Conservation (phyloP, 768 basidiomycete genomes). For the Kwoniella sp. region DNA sequence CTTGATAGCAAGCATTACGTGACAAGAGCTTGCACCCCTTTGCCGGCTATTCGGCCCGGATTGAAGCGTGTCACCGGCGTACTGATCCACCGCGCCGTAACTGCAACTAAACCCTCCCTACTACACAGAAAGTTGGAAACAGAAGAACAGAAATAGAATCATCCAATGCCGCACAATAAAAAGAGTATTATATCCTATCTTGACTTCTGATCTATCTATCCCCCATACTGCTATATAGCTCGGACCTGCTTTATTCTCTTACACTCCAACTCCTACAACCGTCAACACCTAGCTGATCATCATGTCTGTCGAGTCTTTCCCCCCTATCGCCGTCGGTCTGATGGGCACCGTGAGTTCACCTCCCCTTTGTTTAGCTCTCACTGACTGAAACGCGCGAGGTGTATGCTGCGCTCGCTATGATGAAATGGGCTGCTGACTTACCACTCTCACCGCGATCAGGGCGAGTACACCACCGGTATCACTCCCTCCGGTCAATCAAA, state of each 20-base stretch:
- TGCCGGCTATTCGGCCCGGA: neutral
- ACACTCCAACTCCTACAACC: neutral
- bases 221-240: neutral
- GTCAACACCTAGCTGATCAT: constrained; percentile 3
- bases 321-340: constrained; percentile 49
- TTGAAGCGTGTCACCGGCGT: neutral
- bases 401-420: neutral
- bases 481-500: constrained; percentile 86
- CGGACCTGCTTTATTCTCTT: neutral
- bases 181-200: too few relatives aligned
- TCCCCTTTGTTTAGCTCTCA: neutral
- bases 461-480: constrained; percentile 95
- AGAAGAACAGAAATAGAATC: neutral
- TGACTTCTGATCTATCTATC: too few relatives aligned
- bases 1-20: neutral
- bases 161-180: too few relatives aligned
- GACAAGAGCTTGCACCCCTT: neutral
- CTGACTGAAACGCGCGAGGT: neutral
- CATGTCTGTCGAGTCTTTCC: constrained; percentile 32
- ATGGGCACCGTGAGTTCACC: constrained; percentile 48
- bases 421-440: neutral
- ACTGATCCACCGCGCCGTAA: neutral
- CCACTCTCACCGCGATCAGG: constrained; percentile 55
- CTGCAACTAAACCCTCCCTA: neutral
- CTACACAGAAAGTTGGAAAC: neutral